phyloP scores from a whole-genome alignment of 352 stramenopile species.

The Globisporangium cederbergense region DNA sequence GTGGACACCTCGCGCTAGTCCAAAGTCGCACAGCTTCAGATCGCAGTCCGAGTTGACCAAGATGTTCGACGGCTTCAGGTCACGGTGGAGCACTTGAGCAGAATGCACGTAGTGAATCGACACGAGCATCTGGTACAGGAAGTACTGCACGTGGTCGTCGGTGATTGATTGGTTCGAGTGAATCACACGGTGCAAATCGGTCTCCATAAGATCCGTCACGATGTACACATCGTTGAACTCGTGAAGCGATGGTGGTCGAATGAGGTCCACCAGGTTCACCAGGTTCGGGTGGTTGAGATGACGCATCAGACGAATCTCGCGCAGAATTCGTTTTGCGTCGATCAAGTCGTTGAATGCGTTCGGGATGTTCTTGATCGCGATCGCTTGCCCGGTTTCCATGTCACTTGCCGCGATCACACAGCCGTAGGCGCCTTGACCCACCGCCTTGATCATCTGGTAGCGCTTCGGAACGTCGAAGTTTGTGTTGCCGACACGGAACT shows the following conservation, averaged over 20 bases:
- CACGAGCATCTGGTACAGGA: constrained; percentile 78
- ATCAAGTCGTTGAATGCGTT: constrained; percentile 91
- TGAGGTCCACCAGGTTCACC: constrained; percentile 77
- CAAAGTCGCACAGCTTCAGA: constrained; percentile 80
- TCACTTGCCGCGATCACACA: constrained; percentile 89
- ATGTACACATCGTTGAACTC: constrained; percentile 90
- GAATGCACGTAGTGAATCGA: constrained; percentile 80
- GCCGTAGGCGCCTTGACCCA: constrained; percentile 90
- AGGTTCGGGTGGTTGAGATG: constrained; percentile 84
- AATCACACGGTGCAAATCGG: constrained; percentile 72
- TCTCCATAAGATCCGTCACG: constrained; percentile 79
- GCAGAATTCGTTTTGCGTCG: constrained; percentile 85
- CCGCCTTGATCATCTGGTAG: constrained; percentile 88
- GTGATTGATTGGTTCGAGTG: constrained; percentile 81
- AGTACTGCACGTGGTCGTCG: constrained; percentile 78
- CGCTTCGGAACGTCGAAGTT: constrained; percentile 82
- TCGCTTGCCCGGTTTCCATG: constrained; percentile 81
- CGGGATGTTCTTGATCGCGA: constrained; percentile 96
- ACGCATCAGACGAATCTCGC: constrained; percentile 87
- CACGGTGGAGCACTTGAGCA: constrained; percentile 71
- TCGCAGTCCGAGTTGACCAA: constrained; percentile 82
- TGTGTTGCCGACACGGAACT: constrained; percentile 85
- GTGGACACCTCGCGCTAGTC: constrained; percentile 67
- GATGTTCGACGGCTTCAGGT: constrained; percentile 80
- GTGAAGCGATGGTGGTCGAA: constrained; percentile 73